Conservation (phyloP, 108 stramenopile species). For the Craspedostauros australis region DNA sequence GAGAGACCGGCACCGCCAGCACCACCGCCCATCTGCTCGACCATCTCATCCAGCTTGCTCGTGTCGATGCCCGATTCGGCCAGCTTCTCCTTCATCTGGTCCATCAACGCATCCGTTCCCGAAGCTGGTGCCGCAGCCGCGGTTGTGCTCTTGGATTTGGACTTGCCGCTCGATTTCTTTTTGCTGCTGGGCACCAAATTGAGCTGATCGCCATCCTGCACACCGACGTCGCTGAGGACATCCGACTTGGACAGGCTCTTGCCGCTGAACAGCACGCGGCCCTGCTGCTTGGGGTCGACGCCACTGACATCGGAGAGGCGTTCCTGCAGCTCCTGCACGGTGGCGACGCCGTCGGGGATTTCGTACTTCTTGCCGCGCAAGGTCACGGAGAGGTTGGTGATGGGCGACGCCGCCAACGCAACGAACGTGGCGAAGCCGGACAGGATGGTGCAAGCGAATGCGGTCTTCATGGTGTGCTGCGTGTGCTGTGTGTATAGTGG, state of each 20-base stretch:
- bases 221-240: slow-evolving; percentile 38
- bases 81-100: slow-evolving; percentile 36
- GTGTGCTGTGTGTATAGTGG: too few species aligned
- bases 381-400: slow-evolving; percentile 38
- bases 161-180: slow-evolving; percentile 13
- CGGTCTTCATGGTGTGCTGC: too few species aligned
- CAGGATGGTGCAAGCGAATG: too few species aligned
- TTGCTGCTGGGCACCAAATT: slow-evolving; percentile 47
- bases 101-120: slow-evolving; percentile 4
- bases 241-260: slow-evolving; percentile 25
- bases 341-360: slow-evolving; percentile 30
- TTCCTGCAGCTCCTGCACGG: slow-evolving; percentile 42
- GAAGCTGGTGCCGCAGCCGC: slow-evolving; percentile 8
- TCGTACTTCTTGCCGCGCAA: slow-evolving; percentile 59
- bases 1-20: slow-evolving; percentile 22
- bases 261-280: slow-evolving; percentile 45
- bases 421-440: too few species aligned
- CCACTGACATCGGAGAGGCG: slow-evolving; percentile 30
- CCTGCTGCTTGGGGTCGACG: slow-evolving; percentile 26
- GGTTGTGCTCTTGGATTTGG: slow-evolving; percentile 10
- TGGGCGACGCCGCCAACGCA: slow-evolving; percentile 6
- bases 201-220: slow-evolving; percentile 40
- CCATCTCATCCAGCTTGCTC: slow-evolving; percentile 38
- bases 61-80: slow-evolving; percentile 40
- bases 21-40: slow-evolving; percentile 38